These are phyloP conservation scores for Cymbopogon citratus DNA, from an alignment of 176 grass and related monocot genomes.

Conservation along the genomic window DNA sequence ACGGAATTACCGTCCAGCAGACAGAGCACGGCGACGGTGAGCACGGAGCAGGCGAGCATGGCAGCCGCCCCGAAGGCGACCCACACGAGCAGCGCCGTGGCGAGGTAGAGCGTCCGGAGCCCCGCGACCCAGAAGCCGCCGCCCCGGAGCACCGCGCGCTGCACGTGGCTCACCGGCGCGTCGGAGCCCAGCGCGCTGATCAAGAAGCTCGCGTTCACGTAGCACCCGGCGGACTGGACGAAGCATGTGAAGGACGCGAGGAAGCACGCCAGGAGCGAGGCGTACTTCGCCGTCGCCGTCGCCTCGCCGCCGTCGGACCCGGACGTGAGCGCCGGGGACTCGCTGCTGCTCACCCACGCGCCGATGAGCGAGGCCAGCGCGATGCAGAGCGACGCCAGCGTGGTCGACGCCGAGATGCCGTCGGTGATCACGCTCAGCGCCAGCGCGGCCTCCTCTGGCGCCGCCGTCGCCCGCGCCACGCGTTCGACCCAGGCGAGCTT, in stretches of 20 bases:
- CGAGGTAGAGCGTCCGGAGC: slow-evolving; percentile 70
- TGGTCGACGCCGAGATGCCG: slow-evolving; percentile 71
- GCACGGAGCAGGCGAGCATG: slow-evolving; percentile 64
- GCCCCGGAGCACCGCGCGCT: slow-evolving; percentile 57
- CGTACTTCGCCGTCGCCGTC: slow-evolving; percentile 50
- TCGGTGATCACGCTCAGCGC: slow-evolving; percentile 59
- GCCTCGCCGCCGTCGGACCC: slow-evolving; percentile 15
- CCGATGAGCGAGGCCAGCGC: slow-evolving; percentile 73
- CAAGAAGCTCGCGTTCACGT: slow-evolving; percentile 75
- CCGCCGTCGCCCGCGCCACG: slow-evolving; percentile 38
- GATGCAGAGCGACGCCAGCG: slow-evolving; percentile 80
- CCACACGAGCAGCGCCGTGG: slow-evolving; percentile 79
- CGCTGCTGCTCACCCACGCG: slow-evolving; percentile 54
- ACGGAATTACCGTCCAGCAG: slow-evolving; percentile 55
- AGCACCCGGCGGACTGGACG: slow-evolving; percentile 80
- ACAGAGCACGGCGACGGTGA: slow-evolving; percentile 53
- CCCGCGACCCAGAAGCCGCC: slow-evolving; percentile 65
- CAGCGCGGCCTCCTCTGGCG: slow-evolving; percentile 43
- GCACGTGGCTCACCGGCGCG: slow-evolving; percentile 50
- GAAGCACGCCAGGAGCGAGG: slow-evolving; percentile 63
- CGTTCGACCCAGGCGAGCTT: slow-evolving; percentile 58
- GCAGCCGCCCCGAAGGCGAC: slow-evolving; percentile 62
- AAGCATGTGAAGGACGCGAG: slow-evolving; percentile 80
- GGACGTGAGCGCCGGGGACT: slow-evolving; percentile 22
- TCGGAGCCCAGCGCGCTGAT: slow-evolving; percentile 64